phyloP scores from a whole-genome alignment of 2,329 filamentous ascomycete genomes.

The Claviceps capensis region DNA sequence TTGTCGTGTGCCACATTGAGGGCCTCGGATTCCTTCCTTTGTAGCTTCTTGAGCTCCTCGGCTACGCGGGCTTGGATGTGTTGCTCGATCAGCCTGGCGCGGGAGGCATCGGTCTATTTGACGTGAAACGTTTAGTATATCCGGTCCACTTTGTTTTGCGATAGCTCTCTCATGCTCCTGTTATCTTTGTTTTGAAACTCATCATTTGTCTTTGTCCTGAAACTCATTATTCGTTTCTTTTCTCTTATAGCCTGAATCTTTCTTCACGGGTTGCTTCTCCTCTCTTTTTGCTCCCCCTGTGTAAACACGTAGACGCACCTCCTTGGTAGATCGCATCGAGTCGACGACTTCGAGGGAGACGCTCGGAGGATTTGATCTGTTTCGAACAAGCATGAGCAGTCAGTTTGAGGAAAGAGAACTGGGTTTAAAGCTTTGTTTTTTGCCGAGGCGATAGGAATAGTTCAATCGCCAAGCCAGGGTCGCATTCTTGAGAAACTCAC shows the following conservation, averaged over 20 bases:
- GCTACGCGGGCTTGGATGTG: slow-evolving; percentile 80
- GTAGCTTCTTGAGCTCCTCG: slow-evolving; percentile 69
- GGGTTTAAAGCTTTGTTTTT: background rate
- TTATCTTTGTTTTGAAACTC: too few species aligned
- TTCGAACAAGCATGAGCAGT: slow-evolving; percentile 5
- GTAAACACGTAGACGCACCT: slow-evolving; percentile 42
- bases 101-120: slow-evolving; percentile 71
- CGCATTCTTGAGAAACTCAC: slow-evolving; percentile 24
- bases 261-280: too few species aligned
- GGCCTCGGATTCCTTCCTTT: slow-evolving; percentile 53
- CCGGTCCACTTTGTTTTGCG: too few species aligned
- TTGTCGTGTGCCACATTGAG: slow-evolving; percentile 57
- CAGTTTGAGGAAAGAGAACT: background rate
- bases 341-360: slow-evolving; percentile 74
- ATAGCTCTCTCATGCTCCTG: too few species aligned
- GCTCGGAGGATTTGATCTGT: slow-evolving; percentile 32
- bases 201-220: too few species aligned
- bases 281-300: too few species aligned
- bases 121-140: background rate
- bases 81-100: slow-evolving; percentile 69
- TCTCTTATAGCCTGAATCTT: too few species aligned
- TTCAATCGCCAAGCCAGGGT: too few species aligned
- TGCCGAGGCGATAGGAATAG: background rate
- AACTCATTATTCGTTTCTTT: too few species aligned
- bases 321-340: slow-evolving; percentile 67